Evolutionary conservation across 495 filamentous ascomycete species (phyloP).

Genomic region (Oidiodendron maius): DNA sequence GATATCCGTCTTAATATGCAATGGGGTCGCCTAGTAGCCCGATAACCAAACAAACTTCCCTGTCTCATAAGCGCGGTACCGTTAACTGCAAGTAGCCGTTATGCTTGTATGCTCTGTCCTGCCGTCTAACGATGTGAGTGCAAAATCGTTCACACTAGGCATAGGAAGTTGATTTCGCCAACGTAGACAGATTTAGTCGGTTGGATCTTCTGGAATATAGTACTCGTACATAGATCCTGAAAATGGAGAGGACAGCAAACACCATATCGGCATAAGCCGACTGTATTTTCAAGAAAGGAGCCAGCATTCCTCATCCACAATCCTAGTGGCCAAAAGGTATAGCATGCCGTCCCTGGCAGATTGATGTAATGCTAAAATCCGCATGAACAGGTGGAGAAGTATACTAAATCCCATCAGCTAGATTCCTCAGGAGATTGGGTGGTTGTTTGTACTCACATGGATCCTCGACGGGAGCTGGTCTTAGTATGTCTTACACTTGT

Average conservation of each 20-base stretch:
- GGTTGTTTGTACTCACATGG: constrained; percentile 18
- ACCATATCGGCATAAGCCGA: no score
- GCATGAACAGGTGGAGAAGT: constrained; percentile 22
- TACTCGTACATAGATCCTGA: no score
- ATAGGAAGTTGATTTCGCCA: background rate
- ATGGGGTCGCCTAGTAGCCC: no score
- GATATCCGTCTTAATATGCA: no score
- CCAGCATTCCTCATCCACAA: constrained; percentile 16
- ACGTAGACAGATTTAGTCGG: background rate
- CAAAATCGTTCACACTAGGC: background rate
- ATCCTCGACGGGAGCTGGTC: constrained; percentile 19
- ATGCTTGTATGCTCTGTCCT: no score
- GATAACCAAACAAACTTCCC: constrained; percentile 15
- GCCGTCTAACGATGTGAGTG: no score
- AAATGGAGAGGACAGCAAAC: no score
- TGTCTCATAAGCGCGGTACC: constrained; percentile 1
- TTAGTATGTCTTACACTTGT: constrained; percentile 10
- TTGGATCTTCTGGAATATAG: no score
- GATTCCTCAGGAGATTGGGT: background rate
- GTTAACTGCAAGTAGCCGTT: constrained; percentile 15
- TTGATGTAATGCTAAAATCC: background rate
- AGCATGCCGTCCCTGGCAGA: constrained; percentile 6
- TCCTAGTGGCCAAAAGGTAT: constrained; percentile 3
- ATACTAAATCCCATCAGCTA: background rate
- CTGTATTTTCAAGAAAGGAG: no score